phyloP scores from a whole-genome alignment of 148 eudicot species.

The Persicaria tinctoria region DNA sequence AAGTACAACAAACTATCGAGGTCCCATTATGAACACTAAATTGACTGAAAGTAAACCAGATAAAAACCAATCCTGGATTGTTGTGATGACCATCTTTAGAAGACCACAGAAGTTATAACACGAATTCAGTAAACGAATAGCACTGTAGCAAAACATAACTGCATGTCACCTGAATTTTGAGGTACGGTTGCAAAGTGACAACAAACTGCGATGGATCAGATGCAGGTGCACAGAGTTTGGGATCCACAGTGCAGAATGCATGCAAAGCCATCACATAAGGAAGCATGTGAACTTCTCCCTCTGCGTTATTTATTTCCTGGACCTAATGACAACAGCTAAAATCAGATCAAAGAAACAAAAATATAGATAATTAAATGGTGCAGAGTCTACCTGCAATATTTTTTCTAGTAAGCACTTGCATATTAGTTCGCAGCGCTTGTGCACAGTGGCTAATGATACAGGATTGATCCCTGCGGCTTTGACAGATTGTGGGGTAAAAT shows the following conservation, averaged over 20 bases:
- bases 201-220: constrained; percentile 96
- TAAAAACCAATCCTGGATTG: neutral
- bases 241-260: constrained; percentile 93
- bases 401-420: constrained; percentile 92
- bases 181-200: constrained; percentile 90
- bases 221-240: constrained; percentile 90
- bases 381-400: constrained; percentile 62
- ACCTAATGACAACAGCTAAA: constrained; percentile 36
- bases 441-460: constrained; percentile 69
- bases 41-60: neutral
- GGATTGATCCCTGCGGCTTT: constrained; percentile 88
- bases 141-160: constrained; percentile 6
- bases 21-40: neutral
- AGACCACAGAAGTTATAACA: neutral
- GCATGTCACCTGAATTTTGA: constrained; percentile 74
- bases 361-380: constrained; percentile 11
- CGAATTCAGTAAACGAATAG: neutral
- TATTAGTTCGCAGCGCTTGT: constrained; percentile 92
- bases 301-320: constrained; percentile 57
- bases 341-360: constrained; percentile 7
- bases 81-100: constrained; percentile 8
- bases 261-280: constrained; percentile 84
- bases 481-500: constrained; percentile 81
- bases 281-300: constrained; percentile 66
- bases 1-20: neutral